Evolutionary conservation across 1,139 yeast species (phyloP).

Genomic region (Magnusiomyces fungicola): DNA sequence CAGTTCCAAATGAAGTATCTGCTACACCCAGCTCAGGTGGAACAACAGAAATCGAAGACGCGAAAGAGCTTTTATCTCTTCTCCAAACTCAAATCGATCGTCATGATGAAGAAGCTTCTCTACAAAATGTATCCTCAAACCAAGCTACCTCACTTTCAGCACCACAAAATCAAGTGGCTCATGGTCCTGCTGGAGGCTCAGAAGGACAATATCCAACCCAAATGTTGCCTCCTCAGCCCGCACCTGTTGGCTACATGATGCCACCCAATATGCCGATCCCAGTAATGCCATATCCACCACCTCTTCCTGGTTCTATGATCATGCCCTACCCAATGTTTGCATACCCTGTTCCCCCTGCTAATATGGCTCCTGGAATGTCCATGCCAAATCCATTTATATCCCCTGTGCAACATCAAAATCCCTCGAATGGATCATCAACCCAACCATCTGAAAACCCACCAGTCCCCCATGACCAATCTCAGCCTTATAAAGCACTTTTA

Average conservation of each 20-base stretch:
- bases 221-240: slow-evolving; percentile 14
- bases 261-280: slow-evolving; percentile 17
- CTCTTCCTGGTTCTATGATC: not conserved
- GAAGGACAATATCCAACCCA: too few relatives aligned
- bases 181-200: too few relatives aligned
- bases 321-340: slow-evolving; percentile 2
- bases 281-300: slow-evolving; percentile 7
- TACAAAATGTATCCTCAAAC: slow-evolving; percentile 11
- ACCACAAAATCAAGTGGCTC: too few relatives aligned
- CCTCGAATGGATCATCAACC: not conserved
- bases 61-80: slow-evolving; percentile 29
- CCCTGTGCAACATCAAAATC: not conserved
- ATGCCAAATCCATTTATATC: slow-evolving; percentile 25
- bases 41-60: slow-evolving; percentile 20
- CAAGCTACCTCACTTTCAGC: too few relatives aligned
- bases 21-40: not conserved
- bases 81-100: slow-evolving; percentile 23
- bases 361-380: slow-evolving; percentile 29
- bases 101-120: slow-evolving; percentile 15
- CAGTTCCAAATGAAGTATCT: too few relatives aligned
- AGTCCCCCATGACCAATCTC: slow-evolving; percentile 20
- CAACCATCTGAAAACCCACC: slow-evolving; percentile 17
- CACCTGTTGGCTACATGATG: slow-evolving; percentile 16
- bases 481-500: not conserved
- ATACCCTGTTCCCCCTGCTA: slow-evolving; percentile 23